A percentile compares a stretch with the other conserved stretches of the same genome.
phyloP scores from a whole-genome alignment of 164 flowering plant genomes.

The Magnolia sinica region DNA sequence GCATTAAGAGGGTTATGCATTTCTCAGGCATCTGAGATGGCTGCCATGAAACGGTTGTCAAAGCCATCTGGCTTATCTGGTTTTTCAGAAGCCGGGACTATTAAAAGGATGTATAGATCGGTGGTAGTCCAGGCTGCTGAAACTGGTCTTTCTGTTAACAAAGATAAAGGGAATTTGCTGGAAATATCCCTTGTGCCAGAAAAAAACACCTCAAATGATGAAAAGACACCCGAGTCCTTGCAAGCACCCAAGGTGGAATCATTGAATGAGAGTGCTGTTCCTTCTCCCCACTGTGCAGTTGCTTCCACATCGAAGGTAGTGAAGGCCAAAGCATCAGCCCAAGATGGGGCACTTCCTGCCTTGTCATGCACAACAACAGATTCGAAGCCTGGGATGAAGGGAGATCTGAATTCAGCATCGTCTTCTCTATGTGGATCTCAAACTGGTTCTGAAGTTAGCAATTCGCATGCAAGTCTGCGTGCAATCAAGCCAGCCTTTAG shows the following conservation, averaged over 20 bases:
- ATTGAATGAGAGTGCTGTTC: conserved; percentile 17
- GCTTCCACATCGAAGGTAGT: conserved; percentile 18
- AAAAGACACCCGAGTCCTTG: conserved; percentile 22
- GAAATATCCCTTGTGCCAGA: conserved; percentile 71
- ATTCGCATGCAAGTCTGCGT: conserved; percentile 26
- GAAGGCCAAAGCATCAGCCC: conserved; percentile 13
- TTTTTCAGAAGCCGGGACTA: conserved; percentile 54
- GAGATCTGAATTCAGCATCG: conserved; percentile 17
- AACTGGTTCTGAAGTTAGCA: conserved; percentile 21
- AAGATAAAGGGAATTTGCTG: conserved; percentile 45
- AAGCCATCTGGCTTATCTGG: conserved; percentile 44
- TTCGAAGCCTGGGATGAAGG: conserved; percentile 14
- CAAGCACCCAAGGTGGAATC: conserved; percentile 16
- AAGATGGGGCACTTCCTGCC: conserved; percentile 9
- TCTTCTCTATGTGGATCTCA: conserved; percentile 21
- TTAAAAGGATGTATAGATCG: conserved; percentile 52
- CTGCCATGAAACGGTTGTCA: conserved; percentile 67
- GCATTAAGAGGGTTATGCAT: conserved; percentile 85
- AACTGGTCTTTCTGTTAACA: conserved; percentile 32
- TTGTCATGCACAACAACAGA: conserved; percentile 10
- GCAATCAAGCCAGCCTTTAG: conserved; percentile 33
- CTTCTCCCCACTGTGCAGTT: conserved; percentile 16
- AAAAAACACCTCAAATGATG: conserved; percentile 19
- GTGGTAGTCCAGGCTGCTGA: conserved; percentile 51
- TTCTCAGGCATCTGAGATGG: conserved; percentile 94